Evolutionary conservation across 2,329 filamentous ascomycete species (phyloP), one percentile per base, ranked within the genome.

Genomic region (Cladosporium velox): DNA sequence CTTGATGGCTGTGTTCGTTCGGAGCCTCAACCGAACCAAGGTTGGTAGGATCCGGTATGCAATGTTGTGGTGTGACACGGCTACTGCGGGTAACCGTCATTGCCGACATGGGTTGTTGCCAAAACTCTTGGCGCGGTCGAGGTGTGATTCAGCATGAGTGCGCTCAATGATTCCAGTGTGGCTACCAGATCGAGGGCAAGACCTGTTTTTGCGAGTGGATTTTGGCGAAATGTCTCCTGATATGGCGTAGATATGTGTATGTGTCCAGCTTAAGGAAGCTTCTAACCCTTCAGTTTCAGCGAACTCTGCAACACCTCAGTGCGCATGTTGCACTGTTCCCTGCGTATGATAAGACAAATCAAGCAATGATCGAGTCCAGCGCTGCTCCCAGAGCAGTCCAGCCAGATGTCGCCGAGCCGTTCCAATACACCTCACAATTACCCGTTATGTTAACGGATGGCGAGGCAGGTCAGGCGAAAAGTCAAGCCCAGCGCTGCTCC

Each of bases 11-110:
- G 24, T 18, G 34, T 55, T 15, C 24, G 32, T 47, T 64, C 61
- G 61, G 61, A 57, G 51, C n/a, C 4, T n/a, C 49, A 44, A 57
- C 61, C 61, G 61, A 64, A 47, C 51, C 61, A 57, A 57, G 61
- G 49, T 41, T 44, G 18, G 35, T 14, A 15, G 26, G 24, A 47
- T 26, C 18, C 26, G 51, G 35, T 10, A 57, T 8, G 49, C 32
- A 11, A 34, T 28, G 51, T 24, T n/a, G 24, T 44, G 34, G 35
- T 64, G 51, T 44, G 26, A 57, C 61, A 28, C 11, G 28, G 24
- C 15, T 47, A 18, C 47, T 47, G 61, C 61, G 51, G 35, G 34
- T 55, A 64, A 18, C 60, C 60, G 60, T 52, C 47, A 62, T 38
- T 41, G 28, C 51, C 60, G 61, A 41, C 51, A 41, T 44, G 35